Evolutionary conservation across 2,329 filamentous ascomycete genomes (phyloP).

Genomic region (Arthrobotrys pseudoclavata): DNA sequence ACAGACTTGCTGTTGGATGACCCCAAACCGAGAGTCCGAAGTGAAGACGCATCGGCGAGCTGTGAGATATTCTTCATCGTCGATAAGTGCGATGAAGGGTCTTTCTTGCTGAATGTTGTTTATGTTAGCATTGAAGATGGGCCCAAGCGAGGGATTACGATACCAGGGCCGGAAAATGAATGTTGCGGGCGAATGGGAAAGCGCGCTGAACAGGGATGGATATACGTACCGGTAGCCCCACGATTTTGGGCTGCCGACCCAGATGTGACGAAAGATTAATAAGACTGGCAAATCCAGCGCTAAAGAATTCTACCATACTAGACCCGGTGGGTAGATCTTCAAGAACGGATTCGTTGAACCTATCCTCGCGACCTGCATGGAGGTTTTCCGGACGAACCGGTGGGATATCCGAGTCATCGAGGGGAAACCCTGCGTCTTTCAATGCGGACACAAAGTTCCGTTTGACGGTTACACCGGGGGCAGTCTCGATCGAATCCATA

Average conservation of each 20-base stretch:
- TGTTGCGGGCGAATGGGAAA: too few relatives aligned
- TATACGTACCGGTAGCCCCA: slow-evolving; percentile 16
- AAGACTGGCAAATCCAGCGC: slow-evolving; percentile 34
- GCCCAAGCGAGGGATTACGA: background rate
- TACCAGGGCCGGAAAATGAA: background rate
- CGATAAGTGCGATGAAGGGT: slow-evolving; percentile 32
- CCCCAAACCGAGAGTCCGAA: slow-evolving; percentile 33
- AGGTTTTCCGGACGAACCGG: background rate
- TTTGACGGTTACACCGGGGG: slow-evolving; percentile 22
- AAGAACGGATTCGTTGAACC: slow-evolving; percentile 9
- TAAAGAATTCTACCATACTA: slow-evolving; percentile 47
- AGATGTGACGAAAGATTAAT: slow-evolving; percentile 15
- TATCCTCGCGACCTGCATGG: background rate
- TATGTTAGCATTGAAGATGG: background rate
- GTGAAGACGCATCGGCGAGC: slow-evolving; percentile 29
- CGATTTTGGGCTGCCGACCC: background rate
- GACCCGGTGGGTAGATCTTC: slow-evolving; percentile 6
- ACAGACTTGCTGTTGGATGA: slow-evolving; percentile 39
- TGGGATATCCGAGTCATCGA: slow-evolving; percentile 38
- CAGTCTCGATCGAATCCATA: slow-evolving; percentile 29
- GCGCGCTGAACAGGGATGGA: background rate
- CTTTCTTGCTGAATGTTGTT: slow-evolving; percentile 22
- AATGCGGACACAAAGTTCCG: slow-evolving; percentile 44
- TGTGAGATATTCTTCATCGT: slow-evolving; percentile 41
- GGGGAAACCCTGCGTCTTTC: slow-evolving; percentile 38